Evolutionary conservation across 164 flowering plant genomes (phyloP), one percentile per base, ranked within the genome.

Genomic region (Aristolochia fimbriata): DNA sequence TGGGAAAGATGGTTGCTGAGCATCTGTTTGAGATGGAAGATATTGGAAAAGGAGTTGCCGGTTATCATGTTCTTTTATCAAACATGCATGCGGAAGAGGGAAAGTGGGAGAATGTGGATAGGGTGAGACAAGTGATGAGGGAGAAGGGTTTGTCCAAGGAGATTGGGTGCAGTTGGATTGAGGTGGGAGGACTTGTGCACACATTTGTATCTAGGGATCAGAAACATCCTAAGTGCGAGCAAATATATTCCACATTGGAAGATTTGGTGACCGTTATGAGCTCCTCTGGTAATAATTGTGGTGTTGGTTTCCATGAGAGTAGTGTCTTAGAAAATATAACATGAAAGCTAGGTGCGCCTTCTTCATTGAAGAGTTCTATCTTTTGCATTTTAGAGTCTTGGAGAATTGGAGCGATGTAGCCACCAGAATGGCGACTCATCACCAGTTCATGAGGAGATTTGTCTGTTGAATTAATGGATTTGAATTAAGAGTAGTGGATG

Each of bases 21-120:
- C 81, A 71, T 72, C 60, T 89, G 70, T 72, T 80, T 70, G 78
- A 78, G 63, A 66, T 85, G 68, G 86, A 80, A 55, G 59, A 45
- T 20, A 14, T 9, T n/a, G 71, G 60, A 47, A 78, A 73, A 49
- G 65, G 65, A 20, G 24, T 60, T 55, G 49, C 84, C 3, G 96
- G 98, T 21, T 87, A 89, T 63, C 88, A 79, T 57, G 89, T 87
- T 65, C 67, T 85, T 74, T 74, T 89, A 60, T 87, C 96, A 31
- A 87, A 89, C 66, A 85, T 89, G 22, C 81, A 84, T 68, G 96
- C 96, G 14, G 84, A 73, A 22, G 84, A 85, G 74, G 86, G 88
- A 23, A 73, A 74, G 59, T 83, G 93, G 93, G 79, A 78, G 25
- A 66, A 61, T 58, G 91, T 77, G 33, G 78, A 81, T 47, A 71